These are phyloP conservation scores for Paramecium biaurelia DNA, from an alignment of 73 alveolate species.

Conservation along the genomic window DNA sequence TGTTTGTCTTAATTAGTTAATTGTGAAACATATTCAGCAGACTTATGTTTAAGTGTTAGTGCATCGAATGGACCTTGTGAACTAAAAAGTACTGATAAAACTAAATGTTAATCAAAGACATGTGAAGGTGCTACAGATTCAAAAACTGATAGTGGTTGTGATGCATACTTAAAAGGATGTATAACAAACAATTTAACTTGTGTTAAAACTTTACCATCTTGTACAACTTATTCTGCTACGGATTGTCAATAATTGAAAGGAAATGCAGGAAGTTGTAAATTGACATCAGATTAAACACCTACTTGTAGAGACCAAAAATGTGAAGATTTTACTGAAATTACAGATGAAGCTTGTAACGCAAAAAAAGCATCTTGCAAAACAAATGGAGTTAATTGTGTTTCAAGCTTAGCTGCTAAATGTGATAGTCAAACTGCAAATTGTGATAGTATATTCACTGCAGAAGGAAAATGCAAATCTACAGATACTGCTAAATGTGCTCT, in stretches of 20 bases:
- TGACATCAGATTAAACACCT: background rate
- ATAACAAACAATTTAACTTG: background rate
- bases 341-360: background rate
- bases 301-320: background rate
- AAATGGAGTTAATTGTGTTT: background rate
- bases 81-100: background rate
- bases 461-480: background rate
- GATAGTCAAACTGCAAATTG: background rate
- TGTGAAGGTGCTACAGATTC: background rate
- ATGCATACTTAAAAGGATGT: background rate
- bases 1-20: background rate
- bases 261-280: background rate
- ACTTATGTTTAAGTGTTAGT: background rate
- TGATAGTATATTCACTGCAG: background rate
- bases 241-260: background rate
- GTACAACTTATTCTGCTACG: background rate
- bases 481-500: background rate
- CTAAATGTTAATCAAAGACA: background rate
- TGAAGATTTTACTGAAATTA: background rate
- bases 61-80: constrained; percentile 10
- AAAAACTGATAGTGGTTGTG: background rate
- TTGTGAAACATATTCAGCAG: background rate
- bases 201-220: background rate
- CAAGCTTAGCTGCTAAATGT: background rate
- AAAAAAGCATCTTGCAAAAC: background rate